Percentiles rank a stretch among this genome's conserved stretches.
These are phyloP conservation scores for Parathielavia hyrcaniae DNA, from an alignment of 495 filamentous ascomycete genomes.

Conservation along the genomic window DNA sequence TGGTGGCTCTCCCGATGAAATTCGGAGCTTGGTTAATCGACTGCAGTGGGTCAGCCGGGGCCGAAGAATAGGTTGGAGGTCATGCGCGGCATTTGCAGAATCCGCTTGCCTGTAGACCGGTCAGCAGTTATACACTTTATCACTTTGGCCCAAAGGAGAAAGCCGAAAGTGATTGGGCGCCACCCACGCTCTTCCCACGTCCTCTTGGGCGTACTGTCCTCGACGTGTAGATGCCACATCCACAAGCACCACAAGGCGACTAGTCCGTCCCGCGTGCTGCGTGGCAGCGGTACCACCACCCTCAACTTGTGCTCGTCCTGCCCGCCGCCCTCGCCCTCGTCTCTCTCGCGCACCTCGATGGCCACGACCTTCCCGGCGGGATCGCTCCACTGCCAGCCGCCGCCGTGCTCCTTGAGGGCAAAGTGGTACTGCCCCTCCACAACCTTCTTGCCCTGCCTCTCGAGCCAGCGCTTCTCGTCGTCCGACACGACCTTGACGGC, in stretches of 20 bases:
- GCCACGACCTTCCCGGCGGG: conserved; percentile 25
- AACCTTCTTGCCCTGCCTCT: conserved; percentile 2
- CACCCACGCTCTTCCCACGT: conserved; percentile 18
- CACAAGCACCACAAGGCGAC: conserved; percentile 35
- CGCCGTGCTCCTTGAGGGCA: conserved; percentile 9
- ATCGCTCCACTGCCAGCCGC: conserved; percentile 28
- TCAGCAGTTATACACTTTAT: neutral
- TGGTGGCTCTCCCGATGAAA: too few species aligned
- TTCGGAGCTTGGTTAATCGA: too few species aligned
- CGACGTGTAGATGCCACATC: conserved; percentile 26
- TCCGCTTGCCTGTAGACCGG: neutral
- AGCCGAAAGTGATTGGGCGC: too few species aligned
- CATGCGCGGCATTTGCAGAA: neutral
- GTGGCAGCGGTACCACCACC: conserved; percentile 25
- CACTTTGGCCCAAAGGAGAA: too few species aligned
- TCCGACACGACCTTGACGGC: conserved; percentile 20
- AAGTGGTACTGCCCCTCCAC: conserved; percentile 3
- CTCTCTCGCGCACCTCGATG: conserved; percentile 16
- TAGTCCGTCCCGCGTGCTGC: conserved; percentile 28
- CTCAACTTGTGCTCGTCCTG: conserved; percentile 17
- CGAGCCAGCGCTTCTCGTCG: conserved; percentile 1
- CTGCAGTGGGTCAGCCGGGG: too few species aligned
- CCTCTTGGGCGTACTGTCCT: neutral
- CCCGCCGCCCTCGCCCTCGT: neutral
- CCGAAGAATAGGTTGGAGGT: too few species aligned